Evolutionary conservation across 1,284 basidiomycete species (phyloP).

Genomic region (Moesziomyces sp.): DNA sequence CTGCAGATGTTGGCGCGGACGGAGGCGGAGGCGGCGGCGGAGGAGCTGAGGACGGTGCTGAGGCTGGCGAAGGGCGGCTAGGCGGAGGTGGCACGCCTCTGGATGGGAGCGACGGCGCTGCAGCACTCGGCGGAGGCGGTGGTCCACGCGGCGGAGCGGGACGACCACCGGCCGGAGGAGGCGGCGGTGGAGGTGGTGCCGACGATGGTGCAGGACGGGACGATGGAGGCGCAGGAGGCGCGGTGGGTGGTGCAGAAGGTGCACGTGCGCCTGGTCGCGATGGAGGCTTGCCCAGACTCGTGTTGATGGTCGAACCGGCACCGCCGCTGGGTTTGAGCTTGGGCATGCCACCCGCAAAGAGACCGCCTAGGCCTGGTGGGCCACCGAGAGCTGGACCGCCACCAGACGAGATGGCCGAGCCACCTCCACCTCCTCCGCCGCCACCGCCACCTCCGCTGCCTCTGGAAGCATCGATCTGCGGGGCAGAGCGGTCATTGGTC

Average conservation of each 20-base stretch:
- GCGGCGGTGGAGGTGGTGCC: conserved; percentile 30
- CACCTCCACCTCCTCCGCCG: conserved; percentile 60
- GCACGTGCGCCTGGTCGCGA: conserved; percentile 31
- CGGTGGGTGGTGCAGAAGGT: conserved; percentile 22
- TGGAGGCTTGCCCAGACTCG: conserved; percentile 39
- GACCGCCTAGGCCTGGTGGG: conserved; percentile 79
- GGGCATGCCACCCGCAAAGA: conserved; percentile 91
- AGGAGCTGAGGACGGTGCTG: conserved; percentile 12
- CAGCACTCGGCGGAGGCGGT: conserved; percentile 27
- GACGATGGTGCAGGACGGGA: conserved; percentile 24
- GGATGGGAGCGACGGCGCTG: conserved; percentile 33
- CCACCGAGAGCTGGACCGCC: conserved; percentile 68
- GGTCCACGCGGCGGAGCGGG: not conserved
- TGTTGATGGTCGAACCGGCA: conserved; percentile 23
- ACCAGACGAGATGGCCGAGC: conserved; percentile 50
- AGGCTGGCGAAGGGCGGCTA: conserved; percentile 30
- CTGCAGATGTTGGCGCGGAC: conserved; percentile 20
- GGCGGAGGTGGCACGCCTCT: conserved; percentile 48
- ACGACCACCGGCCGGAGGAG: not conserved
- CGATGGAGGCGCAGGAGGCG: conserved; percentile 23
- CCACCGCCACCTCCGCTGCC: conserved; percentile 24
- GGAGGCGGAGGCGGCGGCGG: conserved; percentile 34
- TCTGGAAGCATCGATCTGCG: conserved; percentile 72
- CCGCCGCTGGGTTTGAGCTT: conserved; percentile 74
- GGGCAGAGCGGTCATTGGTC: conserved; percentile 84